These are phyloP conservation scores for Penicillium waksmanii DNA, from an alignment of 495 filamentous ascomycete species.

Conservation along the genomic window DNA sequence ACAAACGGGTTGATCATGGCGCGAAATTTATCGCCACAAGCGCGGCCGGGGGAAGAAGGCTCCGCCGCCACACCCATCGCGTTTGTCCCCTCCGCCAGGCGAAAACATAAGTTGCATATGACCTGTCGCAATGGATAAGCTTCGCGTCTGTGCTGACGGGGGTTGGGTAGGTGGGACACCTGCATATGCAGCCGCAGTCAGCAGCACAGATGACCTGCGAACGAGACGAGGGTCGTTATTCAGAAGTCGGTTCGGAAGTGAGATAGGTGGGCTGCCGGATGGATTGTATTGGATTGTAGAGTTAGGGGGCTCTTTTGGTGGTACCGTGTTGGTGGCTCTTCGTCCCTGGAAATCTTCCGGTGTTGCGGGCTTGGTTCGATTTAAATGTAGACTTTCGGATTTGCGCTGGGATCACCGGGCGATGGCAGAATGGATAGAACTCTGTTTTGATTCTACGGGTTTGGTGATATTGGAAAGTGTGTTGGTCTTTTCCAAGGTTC, in stretches of 20 bases:
- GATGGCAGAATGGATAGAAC: neutral
- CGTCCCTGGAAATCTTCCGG: slow-evolving; percentile 8
- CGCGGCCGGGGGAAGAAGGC: neutral
- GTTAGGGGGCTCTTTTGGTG: neutral
- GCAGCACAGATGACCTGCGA: neutral
- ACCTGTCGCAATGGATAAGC: slow-evolving; percentile 9
- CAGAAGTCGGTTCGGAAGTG: neutral
- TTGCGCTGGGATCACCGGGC: neutral
- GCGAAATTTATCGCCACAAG: slow-evolving; percentile 11
- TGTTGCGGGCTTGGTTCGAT: slow-evolving; percentile 18
- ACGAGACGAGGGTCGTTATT: slow-evolving; percentile 1
- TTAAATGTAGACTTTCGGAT: slow-evolving; percentile 14
- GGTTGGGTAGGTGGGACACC: neutral
- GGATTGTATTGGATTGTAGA: neutral
- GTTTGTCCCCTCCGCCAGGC: slow-evolving; percentile 6
- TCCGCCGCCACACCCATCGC: neutral
- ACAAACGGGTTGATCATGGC: slow-evolving; percentile 18
- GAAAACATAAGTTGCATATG: neutral
- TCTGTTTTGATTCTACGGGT: neutral
- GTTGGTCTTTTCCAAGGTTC: neutral
- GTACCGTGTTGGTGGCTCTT: neutral
- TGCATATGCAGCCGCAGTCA: slow-evolving; percentile 8
- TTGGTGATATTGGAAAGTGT: neutral
- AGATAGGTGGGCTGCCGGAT: neutral
- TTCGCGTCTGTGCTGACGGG: neutral